phyloP scores from a whole-genome alignment of 179 eudicot species.

The Vitellaria paradoxa region DNA sequence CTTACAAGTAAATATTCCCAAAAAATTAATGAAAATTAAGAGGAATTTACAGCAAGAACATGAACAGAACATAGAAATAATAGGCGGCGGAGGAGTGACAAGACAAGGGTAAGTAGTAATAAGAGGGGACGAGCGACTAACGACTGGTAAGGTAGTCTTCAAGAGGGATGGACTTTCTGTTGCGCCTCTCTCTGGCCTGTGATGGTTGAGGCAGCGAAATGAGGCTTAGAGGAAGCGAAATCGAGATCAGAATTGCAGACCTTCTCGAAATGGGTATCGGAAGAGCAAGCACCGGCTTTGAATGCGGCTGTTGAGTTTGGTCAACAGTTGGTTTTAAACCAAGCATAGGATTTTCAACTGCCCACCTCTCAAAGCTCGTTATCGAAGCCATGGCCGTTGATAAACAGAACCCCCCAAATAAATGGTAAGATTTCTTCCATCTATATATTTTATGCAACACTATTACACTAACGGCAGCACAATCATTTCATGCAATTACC shows the following conservation, averaged over 20 bases:
- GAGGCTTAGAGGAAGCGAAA: slow-evolving; percentile 32
- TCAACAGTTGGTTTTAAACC: slow-evolving; percentile 11
- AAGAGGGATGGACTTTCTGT: slow-evolving; percentile 55
- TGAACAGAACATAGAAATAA: not conserved
- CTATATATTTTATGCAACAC: no score
- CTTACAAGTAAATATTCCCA: not conserved
- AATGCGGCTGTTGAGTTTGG: not conserved
- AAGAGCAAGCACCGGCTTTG: not conserved
- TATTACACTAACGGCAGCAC: not conserved
- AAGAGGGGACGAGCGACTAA: slow-evolving; percentile 24
- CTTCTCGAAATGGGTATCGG: slow-evolving; percentile 59
- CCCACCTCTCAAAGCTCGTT: slow-evolving; percentile 17
- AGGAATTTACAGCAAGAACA: slow-evolving; percentile 3
- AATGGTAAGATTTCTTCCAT: not conserved
- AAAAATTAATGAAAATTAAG: not conserved
- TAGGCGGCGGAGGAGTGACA: not conserved
- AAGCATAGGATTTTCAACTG: not conserved
- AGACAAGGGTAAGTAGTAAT: not conserved
- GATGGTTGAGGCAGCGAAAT: slow-evolving; percentile 33
- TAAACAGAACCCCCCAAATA: not conserved
- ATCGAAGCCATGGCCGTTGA: slow-evolving; percentile 37
- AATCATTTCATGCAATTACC: no score
- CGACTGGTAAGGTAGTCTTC: slow-evolving; percentile 80
- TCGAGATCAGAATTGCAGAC: slow-evolving; percentile 47
- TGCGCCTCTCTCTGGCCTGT: slow-evolving; percentile 80